Percentiles rank a stretch among this genome's conserved stretches.
phyloP scores from a whole-genome alignment of 805 yeast species.

The Saturnispora mendoncae region DNA sequence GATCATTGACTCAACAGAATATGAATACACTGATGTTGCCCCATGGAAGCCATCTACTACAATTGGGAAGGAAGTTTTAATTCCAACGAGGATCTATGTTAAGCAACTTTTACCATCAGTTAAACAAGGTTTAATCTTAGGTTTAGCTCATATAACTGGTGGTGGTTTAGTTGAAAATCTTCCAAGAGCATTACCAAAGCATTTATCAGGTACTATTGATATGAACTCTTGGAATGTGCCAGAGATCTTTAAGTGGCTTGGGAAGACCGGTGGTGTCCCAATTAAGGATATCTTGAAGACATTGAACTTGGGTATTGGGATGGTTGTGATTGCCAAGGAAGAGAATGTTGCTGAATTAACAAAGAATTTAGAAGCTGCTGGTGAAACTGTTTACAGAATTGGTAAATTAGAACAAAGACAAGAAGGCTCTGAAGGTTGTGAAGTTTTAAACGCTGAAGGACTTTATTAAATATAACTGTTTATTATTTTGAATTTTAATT shows the following conservation, averaged over 20 bases:
- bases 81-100: slow-evolving; percentile 92
- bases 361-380: slow-evolving; percentile 46
- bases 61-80: slow-evolving; percentile 76
- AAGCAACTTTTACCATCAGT: slow-evolving; percentile 76
- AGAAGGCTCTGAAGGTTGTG: slow-evolving; percentile 49
- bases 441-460: slow-evolving; percentile 41
- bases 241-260: slow-evolving; percentile 89
- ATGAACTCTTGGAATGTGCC: slow-evolving; percentile 77
- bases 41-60: slow-evolving; percentile 75
- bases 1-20: slow-evolving; percentile 71
- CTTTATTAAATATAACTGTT: slow-evolving; percentile 26
- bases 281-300: slow-evolving; percentile 78
- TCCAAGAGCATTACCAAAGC: slow-evolving; percentile 85
- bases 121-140: slow-evolving; percentile 59
- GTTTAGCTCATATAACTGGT: slow-evolving; percentile 95
- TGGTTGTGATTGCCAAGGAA: slow-evolving; percentile 76
- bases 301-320: slow-evolving; percentile 92
- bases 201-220: slow-evolving; percentile 74
- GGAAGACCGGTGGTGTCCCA: slow-evolving; percentile 86
- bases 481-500: neutral
- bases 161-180: slow-evolving; percentile 96
- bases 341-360: slow-evolving; percentile 54
- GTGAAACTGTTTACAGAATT: slow-evolving; percentile 67
- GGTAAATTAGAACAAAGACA: slow-evolving; percentile 46
- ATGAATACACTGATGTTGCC: slow-evolving; percentile 61